Conservation (phyloP, 768 basidiomycete genomes). For the Podaxis sp. region DNA sequence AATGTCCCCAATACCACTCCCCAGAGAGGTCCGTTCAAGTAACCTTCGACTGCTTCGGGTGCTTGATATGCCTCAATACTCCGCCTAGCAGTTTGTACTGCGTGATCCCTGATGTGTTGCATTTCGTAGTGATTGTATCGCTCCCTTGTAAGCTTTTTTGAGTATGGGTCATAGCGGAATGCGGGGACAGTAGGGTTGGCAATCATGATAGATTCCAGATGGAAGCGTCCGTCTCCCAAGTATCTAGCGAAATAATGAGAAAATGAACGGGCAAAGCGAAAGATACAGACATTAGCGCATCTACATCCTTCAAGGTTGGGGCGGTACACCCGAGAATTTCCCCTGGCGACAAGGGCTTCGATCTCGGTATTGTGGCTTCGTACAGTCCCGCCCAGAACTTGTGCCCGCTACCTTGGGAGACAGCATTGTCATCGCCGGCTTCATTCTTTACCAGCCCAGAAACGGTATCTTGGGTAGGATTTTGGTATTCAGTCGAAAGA, state of each 20-base stretch:
- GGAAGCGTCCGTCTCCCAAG: constrained; percentile 81
- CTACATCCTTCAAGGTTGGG: constrained; percentile 71
- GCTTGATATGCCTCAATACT: constrained; percentile 46
- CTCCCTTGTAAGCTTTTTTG: constrained; percentile 94
- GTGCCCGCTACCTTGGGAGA: constrained; percentile 12
- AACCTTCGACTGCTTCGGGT: constrained; percentile 35
- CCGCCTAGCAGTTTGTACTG: constrained; percentile 56
- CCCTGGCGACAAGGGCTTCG: constrained; percentile 92
- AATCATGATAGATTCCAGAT: constrained; percentile 98
- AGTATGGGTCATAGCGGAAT: constrained; percentile 98
- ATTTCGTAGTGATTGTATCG: constrained; percentile 89
- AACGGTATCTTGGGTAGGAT: constrained; percentile 16
- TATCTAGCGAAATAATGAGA: constrained; percentile 53
- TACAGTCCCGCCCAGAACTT: constrained; percentile 62
- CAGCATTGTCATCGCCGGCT: constrained; percentile 3
- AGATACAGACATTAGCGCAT: constrained; percentile 80
- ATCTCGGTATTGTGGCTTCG: constrained; percentile 74
- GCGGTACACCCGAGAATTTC: constrained; percentile 98
- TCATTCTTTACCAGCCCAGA: constrained; percentile 13
- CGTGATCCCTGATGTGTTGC: constrained; percentile 69
- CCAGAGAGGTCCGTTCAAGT: constrained; percentile 54
- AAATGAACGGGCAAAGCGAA: constrained; percentile 1
- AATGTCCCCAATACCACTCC: constrained; percentile 93
- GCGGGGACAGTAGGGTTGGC: constrained; percentile 95
- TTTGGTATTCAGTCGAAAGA: constrained; percentile 43